Percentiles rank a stretch among this genome's conserved stretches.
Conservation (phyloP, 208 protist species). For the Wallacemonas collosoma region DNA sequence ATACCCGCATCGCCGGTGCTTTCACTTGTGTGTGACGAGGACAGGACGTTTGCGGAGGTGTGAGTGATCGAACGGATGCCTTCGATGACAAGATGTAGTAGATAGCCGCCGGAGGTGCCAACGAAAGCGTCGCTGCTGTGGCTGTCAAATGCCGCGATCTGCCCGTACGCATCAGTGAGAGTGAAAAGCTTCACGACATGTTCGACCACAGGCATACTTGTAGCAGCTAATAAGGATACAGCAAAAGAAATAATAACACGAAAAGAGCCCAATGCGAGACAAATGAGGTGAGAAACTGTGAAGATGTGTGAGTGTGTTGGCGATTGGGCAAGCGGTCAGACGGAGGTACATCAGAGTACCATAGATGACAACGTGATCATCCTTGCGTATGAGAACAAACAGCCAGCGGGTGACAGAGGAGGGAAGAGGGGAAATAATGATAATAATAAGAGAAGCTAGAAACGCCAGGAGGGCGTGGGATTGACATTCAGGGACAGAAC, state of each 20-base stretch:
- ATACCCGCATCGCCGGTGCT: slow-evolving; percentile 2
- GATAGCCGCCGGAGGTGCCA: slow-evolving; percentile 59
- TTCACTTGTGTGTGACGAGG: neutral
- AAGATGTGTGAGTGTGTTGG: too few species aligned
- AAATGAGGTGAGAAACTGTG: neutral
- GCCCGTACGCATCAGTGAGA: slow-evolving; percentile 47
- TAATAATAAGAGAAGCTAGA: too few species aligned
- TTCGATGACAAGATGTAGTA: slow-evolving; percentile 61
- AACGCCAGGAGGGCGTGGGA: too few species aligned
- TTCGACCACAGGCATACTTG: slow-evolving; percentile 51
- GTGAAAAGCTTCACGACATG: slow-evolving; percentile 63
- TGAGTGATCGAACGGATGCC: neutral
- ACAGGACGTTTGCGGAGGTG: neutral
- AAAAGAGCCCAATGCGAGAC: neutral
- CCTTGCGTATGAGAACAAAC: too few species aligned
- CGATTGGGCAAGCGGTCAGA: too few species aligned
- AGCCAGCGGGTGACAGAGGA: too few species aligned
- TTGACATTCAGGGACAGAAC: too few species aligned
- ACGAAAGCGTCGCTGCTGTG: slow-evolving; percentile 54
- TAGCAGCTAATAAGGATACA: neutral
- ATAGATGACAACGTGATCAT: too few species aligned
- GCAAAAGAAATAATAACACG: neutral
- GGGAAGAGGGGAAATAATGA: too few species aligned
- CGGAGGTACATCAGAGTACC: too few species aligned
- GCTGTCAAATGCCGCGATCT: slow-evolving; percentile 70